A percentile compares a stretch with the other conserved stretches of the same genome.
Conservation (phyloP, 306 rosid genomes). For the Luffa acutangula region DNA sequence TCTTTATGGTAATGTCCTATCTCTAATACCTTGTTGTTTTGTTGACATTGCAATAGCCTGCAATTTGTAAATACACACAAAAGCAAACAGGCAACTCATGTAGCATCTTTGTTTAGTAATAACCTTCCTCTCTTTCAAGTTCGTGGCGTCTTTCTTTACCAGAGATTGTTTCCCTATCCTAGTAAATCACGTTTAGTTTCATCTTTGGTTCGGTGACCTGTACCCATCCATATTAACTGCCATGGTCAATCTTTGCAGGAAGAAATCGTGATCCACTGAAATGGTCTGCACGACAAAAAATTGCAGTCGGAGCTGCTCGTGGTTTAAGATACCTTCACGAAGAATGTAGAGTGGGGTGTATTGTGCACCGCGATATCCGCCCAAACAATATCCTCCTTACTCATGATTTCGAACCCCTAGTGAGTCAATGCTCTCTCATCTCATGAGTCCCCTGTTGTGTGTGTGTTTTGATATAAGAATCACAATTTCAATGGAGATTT, state of each 20-base stretch:
- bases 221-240: background rate
- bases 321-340: constrained; percentile 98
- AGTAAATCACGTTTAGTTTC: background rate
- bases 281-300: constrained; percentile 78
- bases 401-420: constrained; percentile 95
- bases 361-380: constrained; percentile 90
- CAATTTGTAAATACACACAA: background rate
- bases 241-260: constrained; percentile 33
- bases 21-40: background rate
- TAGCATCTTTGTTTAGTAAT: background rate
- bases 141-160: background rate
- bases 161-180: background rate
- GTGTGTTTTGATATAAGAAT: background rate
- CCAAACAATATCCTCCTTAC: constrained; percentile 96
- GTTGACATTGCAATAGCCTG: background rate
- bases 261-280: constrained; percentile 32
- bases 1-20: constrained; percentile 53
- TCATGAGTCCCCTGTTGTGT: background rate
- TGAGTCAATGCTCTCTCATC: constrained; percentile 27
- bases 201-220: background rate
- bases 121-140: background rate
- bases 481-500: background rate
- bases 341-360: constrained; percentile 99
- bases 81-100: background rate
- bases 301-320: constrained; percentile 92